Evolutionary conservation across 192 early-diverging fungal genomes (phyloP).

Genomic region (Linderina pennispora): DNA sequence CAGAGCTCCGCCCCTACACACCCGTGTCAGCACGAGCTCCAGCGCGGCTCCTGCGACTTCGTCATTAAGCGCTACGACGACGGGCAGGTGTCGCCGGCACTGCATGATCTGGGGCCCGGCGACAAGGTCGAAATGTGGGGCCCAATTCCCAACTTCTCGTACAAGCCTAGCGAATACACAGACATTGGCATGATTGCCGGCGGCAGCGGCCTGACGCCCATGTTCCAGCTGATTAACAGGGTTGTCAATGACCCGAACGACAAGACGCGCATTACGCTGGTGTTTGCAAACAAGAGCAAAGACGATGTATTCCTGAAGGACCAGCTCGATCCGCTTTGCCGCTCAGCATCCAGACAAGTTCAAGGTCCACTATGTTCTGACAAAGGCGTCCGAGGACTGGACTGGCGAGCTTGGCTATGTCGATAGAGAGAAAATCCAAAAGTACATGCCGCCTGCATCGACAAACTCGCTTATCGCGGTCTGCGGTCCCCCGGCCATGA

Average conservation of each 20-base stretch:
- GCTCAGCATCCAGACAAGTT: slow-evolving; percentile 57
- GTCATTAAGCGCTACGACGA: slow-evolving; percentile 64
- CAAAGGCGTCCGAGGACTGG: slow-evolving; percentile 56
- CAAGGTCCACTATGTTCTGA: slow-evolving; percentile 60
- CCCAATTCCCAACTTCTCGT: slow-evolving; percentile 60
- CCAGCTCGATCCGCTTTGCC: slow-evolving; percentile 55
- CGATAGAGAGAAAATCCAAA: slow-evolving; percentile 50
- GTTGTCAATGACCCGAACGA: slow-evolving; percentile 57
- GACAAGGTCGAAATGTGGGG: slow-evolving; percentile 76
- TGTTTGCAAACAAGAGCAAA: slow-evolving; percentile 67
- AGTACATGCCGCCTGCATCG: slow-evolving; percentile 51
- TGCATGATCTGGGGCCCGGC: slow-evolving; percentile 58
- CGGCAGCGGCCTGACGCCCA: slow-evolving; percentile 72
- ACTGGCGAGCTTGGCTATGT: slow-evolving; percentile 58
- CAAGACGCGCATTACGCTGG: slow-evolving; percentile 63
- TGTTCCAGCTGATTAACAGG: slow-evolving; percentile 60
- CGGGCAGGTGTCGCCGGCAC: slow-evolving; percentile 53
- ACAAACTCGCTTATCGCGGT: slow-evolving; percentile 46
- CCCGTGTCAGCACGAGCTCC: slow-evolving; percentile 52
- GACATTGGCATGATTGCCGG: slow-evolving; percentile 69
- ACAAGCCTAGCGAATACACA: slow-evolving; percentile 55
- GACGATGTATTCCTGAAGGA: slow-evolving; percentile 62
- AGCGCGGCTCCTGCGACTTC: slow-evolving; percentile 59
- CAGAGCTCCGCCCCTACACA: slow-evolving; percentile 75
- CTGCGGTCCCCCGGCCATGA: slow-evolving; percentile 56